These are phyloP conservation scores for Rhododendron vialii DNA, from an alignment of 148 eudicot species.

Conservation along the genomic window DNA sequence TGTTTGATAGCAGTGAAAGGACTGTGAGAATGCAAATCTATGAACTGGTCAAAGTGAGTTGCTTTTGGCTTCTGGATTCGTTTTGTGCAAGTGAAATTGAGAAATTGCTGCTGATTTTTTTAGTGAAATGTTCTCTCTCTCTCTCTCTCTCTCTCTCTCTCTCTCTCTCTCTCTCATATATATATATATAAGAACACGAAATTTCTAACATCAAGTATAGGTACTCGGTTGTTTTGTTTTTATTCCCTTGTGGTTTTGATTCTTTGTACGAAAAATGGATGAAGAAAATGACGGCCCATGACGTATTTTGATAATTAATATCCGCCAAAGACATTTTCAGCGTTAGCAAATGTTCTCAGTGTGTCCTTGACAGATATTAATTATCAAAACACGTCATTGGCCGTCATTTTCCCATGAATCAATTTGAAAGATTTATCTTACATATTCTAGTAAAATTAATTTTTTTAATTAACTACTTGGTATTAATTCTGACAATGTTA, in stretches of 20 bases:
- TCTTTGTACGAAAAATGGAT: background rate
- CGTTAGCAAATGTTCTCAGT: too few relatives aligned
- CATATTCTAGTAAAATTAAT: too few relatives aligned
- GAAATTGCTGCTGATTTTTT: slow-evolving; percentile 8
- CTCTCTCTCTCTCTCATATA: too few relatives aligned
- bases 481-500: background rate
- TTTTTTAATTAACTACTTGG: too few relatives aligned
- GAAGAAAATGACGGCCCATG: background rate
- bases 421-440: background rate
- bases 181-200: too few relatives aligned
- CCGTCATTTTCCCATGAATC: background rate
- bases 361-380: too few relatives aligned
- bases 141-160: background rate
- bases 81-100: slow-evolving; percentile 18
- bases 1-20: background rate
- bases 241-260: background rate
- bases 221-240: background rate
- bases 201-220: background rate
- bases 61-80: slow-evolving; percentile 10
- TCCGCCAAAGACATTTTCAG: too few relatives aligned
- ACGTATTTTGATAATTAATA: too few relatives aligned
- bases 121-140: slow-evolving; percentile 4
- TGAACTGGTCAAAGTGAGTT: background rate
- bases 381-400: too few relatives aligned
- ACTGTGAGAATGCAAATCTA: background rate